Evolutionary conservation across 108 stramenopile species (phyloP).

Genomic region (Cyclostephanos tholiformis): DNA sequence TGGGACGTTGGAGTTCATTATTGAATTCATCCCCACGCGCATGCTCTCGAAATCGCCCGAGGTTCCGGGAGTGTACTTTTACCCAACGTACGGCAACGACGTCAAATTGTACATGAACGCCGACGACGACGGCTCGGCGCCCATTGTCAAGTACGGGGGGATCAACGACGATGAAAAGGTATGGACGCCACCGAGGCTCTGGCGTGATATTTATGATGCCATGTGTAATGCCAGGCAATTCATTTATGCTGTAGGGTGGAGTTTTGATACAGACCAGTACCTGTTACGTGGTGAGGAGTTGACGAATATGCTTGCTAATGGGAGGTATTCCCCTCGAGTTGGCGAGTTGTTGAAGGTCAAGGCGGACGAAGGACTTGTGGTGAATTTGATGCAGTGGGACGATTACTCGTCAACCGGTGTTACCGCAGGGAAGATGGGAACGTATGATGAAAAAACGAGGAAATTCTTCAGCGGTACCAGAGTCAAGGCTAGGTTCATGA

Average conservation of each 20-base stretch:
- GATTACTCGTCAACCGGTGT: slow-evolving; percentile 43
- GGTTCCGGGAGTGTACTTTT: slow-evolving; percentile 55
- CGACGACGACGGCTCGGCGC: slow-evolving; percentile 51
- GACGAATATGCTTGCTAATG: slow-evolving; percentile 1
- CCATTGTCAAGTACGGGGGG: slow-evolving; percentile 42
- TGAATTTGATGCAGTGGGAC: slow-evolving; percentile 60
- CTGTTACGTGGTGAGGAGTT: slow-evolving; percentile 49
- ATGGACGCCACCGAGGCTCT: slow-evolving; percentile 42
- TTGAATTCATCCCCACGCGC: slow-evolving; percentile 52
- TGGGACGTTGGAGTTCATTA: slow-evolving; percentile 55
- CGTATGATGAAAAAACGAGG: slow-evolving; percentile 44
- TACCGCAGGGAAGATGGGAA: slow-evolving; percentile 50
- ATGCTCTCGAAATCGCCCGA: slow-evolving; percentile 44
- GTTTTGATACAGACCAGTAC: slow-evolving; percentile 43
- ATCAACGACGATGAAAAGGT: slow-evolving; percentile 25
- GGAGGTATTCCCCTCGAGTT: slow-evolving; percentile 40
- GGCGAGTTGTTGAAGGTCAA: slow-evolving; percentile 50
- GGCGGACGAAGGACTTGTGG: slow-evolving; percentile 48
- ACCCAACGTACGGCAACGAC: slow-evolving; percentile 31
- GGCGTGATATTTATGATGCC: slow-evolving; percentile 54
- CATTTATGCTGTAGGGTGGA: slow-evolving; percentile 54
- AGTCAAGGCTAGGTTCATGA: slow-evolving; percentile 40
- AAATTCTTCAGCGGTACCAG: slow-evolving; percentile 37
- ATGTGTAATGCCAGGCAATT: slow-evolving; percentile 53
- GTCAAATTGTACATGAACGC: slow-evolving; percentile 60